These are phyloP conservation scores for Fraxinus paxiana DNA, from an alignment of 305 asterid species.

Conservation along the genomic window DNA sequence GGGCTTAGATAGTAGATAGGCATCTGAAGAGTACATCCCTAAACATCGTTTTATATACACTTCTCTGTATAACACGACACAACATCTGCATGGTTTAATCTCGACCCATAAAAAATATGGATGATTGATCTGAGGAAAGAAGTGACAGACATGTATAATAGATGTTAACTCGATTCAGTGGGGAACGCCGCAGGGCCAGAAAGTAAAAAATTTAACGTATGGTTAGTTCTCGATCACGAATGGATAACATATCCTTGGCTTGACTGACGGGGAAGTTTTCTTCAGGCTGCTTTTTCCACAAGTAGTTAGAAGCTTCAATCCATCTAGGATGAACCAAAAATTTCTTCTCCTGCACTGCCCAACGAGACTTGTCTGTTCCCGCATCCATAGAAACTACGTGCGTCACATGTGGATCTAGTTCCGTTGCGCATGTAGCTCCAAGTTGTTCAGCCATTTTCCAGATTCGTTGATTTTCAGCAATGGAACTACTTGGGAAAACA, in stretches of 20 bases:
- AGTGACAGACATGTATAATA: not conserved
- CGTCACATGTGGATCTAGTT: conserved; percentile 47
- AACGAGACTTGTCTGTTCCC: conserved; percentile 56
- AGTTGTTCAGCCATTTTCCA: conserved; percentile 65
- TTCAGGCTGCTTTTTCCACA: conserved; percentile 72
- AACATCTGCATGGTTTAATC: not conserved
- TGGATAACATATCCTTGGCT: conserved; percentile 24
- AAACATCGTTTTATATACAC: too few relatives aligned
- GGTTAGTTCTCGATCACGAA: conserved; percentile 11
- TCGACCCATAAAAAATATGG: not conserved
- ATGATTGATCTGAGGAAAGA: not conserved
- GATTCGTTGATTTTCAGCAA: conserved; percentile 45
- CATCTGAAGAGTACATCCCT: too few relatives aligned
- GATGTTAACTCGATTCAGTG: not conserved
- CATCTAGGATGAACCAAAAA: conserved; percentile 58
- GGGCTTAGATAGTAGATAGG: too few relatives aligned
- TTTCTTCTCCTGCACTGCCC: conserved; percentile 48
- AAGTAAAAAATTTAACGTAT: not conserved
- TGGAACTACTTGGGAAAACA: conserved; percentile 49
- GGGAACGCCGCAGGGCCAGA: not conserved
- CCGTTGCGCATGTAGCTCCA: conserved; percentile 59
- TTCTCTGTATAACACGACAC: too few relatives aligned
- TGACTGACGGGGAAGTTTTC: conserved; percentile 49
- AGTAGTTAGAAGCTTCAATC: conserved; percentile 66
- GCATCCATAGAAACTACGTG: conserved; percentile 62